A percentile compares a stretch with the other conserved stretches of the same genome.
Evolutionary conservation across 129 eudicot genomes (phyloP).

Genomic region (Chrysanthemum lavandulifolium): DNA sequence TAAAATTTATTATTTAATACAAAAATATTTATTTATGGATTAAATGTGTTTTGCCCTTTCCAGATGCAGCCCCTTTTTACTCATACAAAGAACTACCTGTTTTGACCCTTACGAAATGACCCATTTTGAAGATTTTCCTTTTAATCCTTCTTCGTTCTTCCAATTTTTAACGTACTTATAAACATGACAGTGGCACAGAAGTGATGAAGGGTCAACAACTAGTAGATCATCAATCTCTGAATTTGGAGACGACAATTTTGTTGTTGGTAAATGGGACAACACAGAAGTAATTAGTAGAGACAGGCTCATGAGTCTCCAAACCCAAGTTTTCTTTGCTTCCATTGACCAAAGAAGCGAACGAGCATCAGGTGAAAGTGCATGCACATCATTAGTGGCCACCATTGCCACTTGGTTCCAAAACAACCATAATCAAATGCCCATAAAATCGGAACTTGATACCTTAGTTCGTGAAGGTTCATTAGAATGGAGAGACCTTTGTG

Average conservation of each 20-base stretch:
- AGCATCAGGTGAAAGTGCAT: conserved; percentile 65
- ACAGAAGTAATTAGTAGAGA: conserved; percentile 53
- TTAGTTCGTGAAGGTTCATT: conserved; percentile 56
- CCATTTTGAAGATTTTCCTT: too few species aligned
- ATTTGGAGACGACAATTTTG: conserved; percentile 58
- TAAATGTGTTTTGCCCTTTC: too few species aligned
- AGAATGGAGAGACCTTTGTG: conserved; percentile 59
- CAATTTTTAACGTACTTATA: background rate
- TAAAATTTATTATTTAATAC: too few species aligned
- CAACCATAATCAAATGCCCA: conserved; percentile 43
- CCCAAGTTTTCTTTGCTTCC: conserved; percentile 58
- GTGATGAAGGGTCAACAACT: conserved; percentile 40
- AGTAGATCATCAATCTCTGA: conserved; percentile 40
- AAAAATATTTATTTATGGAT: too few species aligned
- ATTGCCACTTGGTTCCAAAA: conserved; percentile 56
- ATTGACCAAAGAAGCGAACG: conserved; percentile 56
- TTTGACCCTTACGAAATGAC: too few species aligned
- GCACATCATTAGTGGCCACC: conserved; percentile 55
- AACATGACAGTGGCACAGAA: conserved; percentile 28
- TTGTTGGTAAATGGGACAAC: conserved; percentile 55
- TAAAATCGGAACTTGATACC: conserved; percentile 55
- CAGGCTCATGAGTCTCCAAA: conserved; percentile 45
- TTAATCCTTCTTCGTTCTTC: background rate
- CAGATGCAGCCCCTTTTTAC: too few species aligned
- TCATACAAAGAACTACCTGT: too few species aligned